A percentile compares a stretch with the other conserved stretches of the same genome.
Conservation (phyloP, 2,329 filamentous ascomycete genomes). For the Botrytis tulipae region DNA sequence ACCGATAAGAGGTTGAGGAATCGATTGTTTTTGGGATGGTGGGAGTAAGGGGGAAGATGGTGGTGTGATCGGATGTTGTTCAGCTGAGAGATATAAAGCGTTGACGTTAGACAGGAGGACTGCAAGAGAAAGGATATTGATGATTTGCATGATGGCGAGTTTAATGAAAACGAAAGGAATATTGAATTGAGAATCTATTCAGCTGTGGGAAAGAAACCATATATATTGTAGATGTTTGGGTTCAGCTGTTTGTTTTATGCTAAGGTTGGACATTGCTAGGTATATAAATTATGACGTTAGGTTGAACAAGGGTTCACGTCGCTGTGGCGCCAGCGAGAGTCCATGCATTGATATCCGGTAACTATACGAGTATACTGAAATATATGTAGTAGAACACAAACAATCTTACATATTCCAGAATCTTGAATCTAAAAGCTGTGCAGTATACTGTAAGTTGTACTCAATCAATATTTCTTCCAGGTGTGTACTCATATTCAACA, state of each 20-base stretch:
- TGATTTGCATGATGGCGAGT: not conserved
- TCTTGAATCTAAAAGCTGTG: not conserved
- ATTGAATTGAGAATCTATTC: not conserved
- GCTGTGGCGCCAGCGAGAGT: not conserved
- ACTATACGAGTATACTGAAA: not conserved
- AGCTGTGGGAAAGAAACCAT: no score
- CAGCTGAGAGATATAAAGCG: not conserved
- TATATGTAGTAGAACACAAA: not conserved
- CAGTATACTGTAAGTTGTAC: not conserved
- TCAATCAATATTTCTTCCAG: not conserved
- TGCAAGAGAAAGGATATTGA: not conserved
- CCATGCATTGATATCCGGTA: not conserved
- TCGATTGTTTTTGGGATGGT: not conserved
- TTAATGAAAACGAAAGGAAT: not conserved
- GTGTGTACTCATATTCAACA: not conserved
- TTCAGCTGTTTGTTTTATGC: not conserved
- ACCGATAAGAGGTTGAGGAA: conserved; percentile 18
- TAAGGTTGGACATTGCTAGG: not conserved
- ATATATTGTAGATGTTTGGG: not conserved
- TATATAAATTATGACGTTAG: not conserved
- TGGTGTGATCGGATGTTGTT: conserved; percentile 4
- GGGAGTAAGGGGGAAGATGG: not conserved
- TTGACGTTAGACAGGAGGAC: not conserved
- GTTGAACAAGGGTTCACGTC: not conserved
- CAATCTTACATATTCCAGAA: not conserved